These are phyloP conservation scores for Punica granatum DNA, from an alignment of 345 rosid species.

Conservation along the genomic window DNA sequence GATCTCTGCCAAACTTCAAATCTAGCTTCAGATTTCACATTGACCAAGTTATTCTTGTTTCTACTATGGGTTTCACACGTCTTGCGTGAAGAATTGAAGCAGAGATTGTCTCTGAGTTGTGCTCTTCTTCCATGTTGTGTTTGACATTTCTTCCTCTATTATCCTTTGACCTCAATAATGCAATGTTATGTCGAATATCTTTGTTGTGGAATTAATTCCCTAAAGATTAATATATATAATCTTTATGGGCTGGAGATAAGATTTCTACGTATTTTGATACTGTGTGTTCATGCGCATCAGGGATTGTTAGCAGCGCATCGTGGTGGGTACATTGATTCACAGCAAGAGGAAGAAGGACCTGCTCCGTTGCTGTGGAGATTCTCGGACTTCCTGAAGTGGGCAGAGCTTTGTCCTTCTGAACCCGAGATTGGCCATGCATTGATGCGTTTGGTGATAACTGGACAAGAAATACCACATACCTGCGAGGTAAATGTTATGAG, in stretches of 20 bases:
- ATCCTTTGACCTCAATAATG: background rate
- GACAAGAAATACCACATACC: slow-evolving; percentile 96
- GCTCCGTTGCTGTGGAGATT: slow-evolving; percentile 96
- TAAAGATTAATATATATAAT: background rate
- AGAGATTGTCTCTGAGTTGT: background rate
- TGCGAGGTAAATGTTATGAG: slow-evolving; percentile 60
- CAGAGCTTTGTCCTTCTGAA: slow-evolving; percentile 96
- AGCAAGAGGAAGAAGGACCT: slow-evolving; percentile 97
- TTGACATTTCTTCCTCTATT: background rate
- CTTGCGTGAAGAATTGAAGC: background rate
- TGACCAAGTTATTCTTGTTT: background rate
- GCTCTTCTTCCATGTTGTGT: background rate
- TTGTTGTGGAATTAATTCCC: background rate
- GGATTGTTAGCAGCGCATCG: slow-evolving; percentile 98
- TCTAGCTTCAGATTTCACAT: background rate
- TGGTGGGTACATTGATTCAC: slow-evolving; percentile 95
- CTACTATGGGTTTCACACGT: background rate
- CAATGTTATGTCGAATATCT: background rate
- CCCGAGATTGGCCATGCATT: slow-evolving; percentile 95
- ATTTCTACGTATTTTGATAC: background rate
- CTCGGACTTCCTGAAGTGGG: slow-evolving; percentile 95
- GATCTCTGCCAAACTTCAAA: background rate
- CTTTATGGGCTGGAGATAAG: background rate
- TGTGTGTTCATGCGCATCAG: slow-evolving; percentile 29
- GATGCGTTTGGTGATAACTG: slow-evolving; percentile 97